A percentile compares a stretch with the other conserved stretches of the same genome.
Conservation (phyloP, 2,329 filamentous ascomycete genomes). For the Penicillium oxalicum region DNA sequence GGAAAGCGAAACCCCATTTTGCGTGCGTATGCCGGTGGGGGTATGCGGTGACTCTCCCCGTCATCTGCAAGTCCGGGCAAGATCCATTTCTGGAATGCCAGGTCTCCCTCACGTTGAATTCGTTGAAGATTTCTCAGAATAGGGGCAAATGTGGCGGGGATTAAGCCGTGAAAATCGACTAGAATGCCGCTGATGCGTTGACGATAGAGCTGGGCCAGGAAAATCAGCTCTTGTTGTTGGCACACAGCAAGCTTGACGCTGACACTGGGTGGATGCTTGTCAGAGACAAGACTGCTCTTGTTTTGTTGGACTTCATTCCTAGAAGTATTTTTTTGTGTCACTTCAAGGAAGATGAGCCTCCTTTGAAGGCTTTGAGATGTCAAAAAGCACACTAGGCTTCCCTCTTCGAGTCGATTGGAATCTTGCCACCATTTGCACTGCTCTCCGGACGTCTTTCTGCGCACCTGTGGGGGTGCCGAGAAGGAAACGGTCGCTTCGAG, state of each 20-base stretch:
- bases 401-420: conserved; percentile 7
- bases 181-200: conserved; percentile 1
- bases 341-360: conserved; percentile 7
- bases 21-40: conserved; percentile 4
- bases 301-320: background rate
- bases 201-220: conserved; percentile 4
- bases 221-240: background rate
- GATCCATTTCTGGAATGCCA: conserved; percentile 6
- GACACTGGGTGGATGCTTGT: conserved; percentile 1
- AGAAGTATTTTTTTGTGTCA: conserved; percentile 4
- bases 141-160: conserved; percentile 7
- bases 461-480: background rate
- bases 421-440: conserved; percentile 9
- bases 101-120: conserved; percentile 1
- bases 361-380: background rate
- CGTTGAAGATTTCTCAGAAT: conserved; percentile 7
- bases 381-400: conserved; percentile 7
- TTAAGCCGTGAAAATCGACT: conserved; percentile 7
- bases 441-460: conserved; percentile 1
- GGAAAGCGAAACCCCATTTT: conserved; percentile 6
- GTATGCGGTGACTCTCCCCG: background rate
- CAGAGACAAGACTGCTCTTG: conserved; percentile 6
- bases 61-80: background rate
- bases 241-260: conserved; percentile 9
- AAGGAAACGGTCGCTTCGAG: conserved; percentile 8